Base-by-base conservation (phyloP, 805 yeast genomes). In the Huiozyma sinensis region DNA sequence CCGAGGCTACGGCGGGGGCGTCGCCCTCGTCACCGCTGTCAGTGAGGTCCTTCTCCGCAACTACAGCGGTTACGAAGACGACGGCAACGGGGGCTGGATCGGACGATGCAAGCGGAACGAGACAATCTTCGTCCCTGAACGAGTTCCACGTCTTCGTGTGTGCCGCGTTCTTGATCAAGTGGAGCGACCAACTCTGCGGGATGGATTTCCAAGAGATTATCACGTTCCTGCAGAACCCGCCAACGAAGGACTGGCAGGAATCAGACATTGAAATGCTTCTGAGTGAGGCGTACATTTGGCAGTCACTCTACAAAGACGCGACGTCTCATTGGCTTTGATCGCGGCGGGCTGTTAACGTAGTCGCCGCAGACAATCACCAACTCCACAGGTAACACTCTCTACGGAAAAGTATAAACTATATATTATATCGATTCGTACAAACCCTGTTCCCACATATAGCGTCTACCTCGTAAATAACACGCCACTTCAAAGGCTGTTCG, bases 261-360 rank as follows among this genome's bases (percentile, higher is more conserved):
- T 82, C 82, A 58, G 97, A 92, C 54, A 79, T 92, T 36, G 97
- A 92, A 64, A 72, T 92, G 69, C 72, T 92, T 65, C 65, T 92
- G 45, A 87, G 97, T 65, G 97, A 92, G 63, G 98, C 97, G 0
- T 92, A 79, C 62, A 87, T 92, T 56, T 92, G 97, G 97, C 97
- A 89, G 65, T 79, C 90, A 44, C 68, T 92, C 35, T 92, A 86
- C 61, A 87, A 85, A 58, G 83, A 87, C 59, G 95, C 95, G 5
- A 68, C 82, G 13, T 96, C 96, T 1, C 96, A 89, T 64, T 71
- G 89, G 60, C 74, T 81, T 36, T 60, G 47, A 17, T 17, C 24
- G 24, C 24, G 24, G 24, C 24, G 24, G 24, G 24, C 24, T 33
- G 12, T 33, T 33, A 11, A 3, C 12, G 12, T 33, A 11, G 12